phyloP scores from a whole-genome alignment of 192 early-diverging fungal genomes.

The Coemansia sp. region DNA sequence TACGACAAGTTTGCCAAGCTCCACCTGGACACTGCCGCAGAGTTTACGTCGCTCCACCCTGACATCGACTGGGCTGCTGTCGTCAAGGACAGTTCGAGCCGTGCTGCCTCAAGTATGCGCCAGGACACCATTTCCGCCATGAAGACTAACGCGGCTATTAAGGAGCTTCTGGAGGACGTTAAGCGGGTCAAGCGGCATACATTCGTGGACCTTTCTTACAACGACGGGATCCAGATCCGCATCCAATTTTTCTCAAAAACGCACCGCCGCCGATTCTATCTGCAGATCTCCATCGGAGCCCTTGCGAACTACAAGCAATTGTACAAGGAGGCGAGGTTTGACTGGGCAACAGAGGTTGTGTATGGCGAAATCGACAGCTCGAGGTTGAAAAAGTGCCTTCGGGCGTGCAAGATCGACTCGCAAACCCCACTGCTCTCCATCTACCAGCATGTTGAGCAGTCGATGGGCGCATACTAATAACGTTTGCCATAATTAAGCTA shows the following conservation, averaged over 20 bases:
- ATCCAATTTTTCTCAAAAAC: constrained; percentile 48
- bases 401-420: constrained; percentile 24
- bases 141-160: constrained; percentile 47
- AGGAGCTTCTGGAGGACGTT: constrained; percentile 46
- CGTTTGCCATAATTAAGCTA: not conserved
- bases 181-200: constrained; percentile 40
- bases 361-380: constrained; percentile 39
- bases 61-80: constrained; percentile 54
- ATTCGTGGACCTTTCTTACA: constrained; percentile 44
- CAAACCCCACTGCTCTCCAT: constrained; percentile 43
- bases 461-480: constrained; percentile 32
- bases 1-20: constrained; percentile 50
- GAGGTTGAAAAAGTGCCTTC: constrained; percentile 25
- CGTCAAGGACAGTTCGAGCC: constrained; percentile 26
- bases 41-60: constrained; percentile 53
- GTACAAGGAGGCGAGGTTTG: constrained; percentile 29
- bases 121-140: constrained; percentile 47
- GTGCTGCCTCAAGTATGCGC: constrained; percentile 19
- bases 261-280: constrained; percentile 44
- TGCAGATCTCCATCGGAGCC: constrained; percentile 36
- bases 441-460: constrained; percentile 45
- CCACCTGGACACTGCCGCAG: constrained; percentile 34
- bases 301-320: constrained; percentile 34
- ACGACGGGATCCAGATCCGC: constrained; percentile 43
- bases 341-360: constrained; percentile 43